Evolutionary conservation across 306 rosid species (phyloP).

Genomic region (Cicer chorassanicum): DNA sequence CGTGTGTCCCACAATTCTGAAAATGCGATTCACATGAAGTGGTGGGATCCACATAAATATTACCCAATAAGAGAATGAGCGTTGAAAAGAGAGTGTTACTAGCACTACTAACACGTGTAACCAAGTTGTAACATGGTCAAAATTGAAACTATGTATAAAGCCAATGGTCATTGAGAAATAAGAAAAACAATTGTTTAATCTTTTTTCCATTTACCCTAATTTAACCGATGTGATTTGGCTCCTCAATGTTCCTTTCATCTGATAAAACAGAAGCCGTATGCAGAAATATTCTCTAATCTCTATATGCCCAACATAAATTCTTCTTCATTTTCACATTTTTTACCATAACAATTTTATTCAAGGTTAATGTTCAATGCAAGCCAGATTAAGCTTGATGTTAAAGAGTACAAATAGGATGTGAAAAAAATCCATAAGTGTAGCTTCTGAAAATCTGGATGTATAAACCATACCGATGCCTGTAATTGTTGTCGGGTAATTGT

Average conservation of each 20-base stretch:
- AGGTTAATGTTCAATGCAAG: not conserved
- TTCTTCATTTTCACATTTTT: not conserved
- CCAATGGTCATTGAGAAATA: conserved; percentile 28
- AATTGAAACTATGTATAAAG: not conserved
- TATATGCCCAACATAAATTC: not conserved
- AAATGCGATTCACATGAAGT: too few species aligned
- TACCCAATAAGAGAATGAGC: too few species aligned
- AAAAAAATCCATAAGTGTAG: conserved; percentile 34
- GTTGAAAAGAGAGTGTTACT: too few species aligned
- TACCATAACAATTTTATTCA: not conserved
- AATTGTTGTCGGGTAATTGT: conserved; percentile 83
- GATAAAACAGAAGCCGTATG: too few species aligned
- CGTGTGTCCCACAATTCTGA: too few species aligned
- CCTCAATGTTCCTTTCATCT: too few species aligned
- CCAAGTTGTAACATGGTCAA: not conserved
- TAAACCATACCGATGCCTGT: conserved; percentile 76
- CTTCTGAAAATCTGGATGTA: conserved; percentile 3
- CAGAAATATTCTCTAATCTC: too few species aligned
- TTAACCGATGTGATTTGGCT: not conserved
- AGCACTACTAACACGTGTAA: not conserved
- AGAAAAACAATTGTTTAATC: not conserved
- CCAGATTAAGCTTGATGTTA: not conserved
- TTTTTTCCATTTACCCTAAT: not conserved
- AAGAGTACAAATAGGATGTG: not conserved
- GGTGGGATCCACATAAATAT: too few species aligned